Evolutionary conservation across 2,329 filamentous ascomycete species (phyloP).

Genomic region (Triangularia verruculosa): DNA sequence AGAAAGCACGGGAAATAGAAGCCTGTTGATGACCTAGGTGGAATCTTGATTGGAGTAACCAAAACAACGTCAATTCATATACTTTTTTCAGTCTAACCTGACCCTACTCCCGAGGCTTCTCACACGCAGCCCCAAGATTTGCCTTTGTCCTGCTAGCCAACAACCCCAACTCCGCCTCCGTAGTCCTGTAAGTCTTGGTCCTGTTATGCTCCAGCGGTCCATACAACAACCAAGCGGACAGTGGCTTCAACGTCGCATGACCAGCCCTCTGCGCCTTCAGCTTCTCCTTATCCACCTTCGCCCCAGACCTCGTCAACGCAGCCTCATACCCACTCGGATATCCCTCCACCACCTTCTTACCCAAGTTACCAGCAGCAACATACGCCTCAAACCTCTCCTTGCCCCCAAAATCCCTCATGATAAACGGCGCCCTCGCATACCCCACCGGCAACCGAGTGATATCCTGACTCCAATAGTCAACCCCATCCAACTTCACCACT

Average conservation of each 20-base stretch:
- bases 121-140: neutral
- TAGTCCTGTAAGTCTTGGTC: neutral
- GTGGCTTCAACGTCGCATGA: constrained; percentile 34
- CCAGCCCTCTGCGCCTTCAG: constrained; percentile 4
- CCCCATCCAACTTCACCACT: constrained; percentile 20
- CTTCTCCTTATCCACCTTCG: constrained; percentile 10
- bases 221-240: constrained; percentile 42
- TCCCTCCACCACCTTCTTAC: constrained; percentile 26
- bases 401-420: constrained; percentile 35
- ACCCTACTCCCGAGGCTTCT: neutral
- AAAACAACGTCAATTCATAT: neutral
- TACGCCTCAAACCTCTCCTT: constrained; percentile 32
- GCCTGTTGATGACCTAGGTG: too few relatives aligned
- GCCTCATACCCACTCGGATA: constrained; percentile 29
- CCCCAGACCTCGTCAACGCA: constrained; percentile 32
- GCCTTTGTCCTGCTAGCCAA: neutral
- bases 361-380: constrained; percentile 37
- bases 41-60: neutral
- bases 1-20: too few relatives aligned
- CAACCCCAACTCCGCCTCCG: neutral
- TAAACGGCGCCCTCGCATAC: constrained; percentile 40
- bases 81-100: neutral
- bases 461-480: constrained; percentile 29
- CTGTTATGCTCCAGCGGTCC: constrained; percentile 33
- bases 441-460: constrained; percentile 31